A percentile compares a stretch with the other conserved stretches of the same genome.
Conservation (phyloP, 2,329 filamentous ascomycete genomes). For the Monosporascus sp. region DNA sequence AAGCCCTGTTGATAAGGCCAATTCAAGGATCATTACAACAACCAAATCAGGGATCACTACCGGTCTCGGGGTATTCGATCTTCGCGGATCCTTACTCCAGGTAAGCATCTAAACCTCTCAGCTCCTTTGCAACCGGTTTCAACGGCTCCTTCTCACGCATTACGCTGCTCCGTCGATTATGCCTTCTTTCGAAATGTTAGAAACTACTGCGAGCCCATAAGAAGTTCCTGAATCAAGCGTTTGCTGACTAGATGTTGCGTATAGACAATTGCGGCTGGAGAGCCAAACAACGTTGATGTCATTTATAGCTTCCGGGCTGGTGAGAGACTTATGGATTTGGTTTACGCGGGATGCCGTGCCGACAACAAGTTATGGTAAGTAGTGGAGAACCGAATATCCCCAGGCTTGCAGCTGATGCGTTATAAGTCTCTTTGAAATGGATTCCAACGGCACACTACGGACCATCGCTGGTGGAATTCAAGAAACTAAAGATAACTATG, state of each 20-base stretch:
- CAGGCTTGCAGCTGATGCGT: neutral
- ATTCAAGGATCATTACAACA: constrained; percentile 47
- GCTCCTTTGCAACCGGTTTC: too few species aligned
- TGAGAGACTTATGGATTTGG: constrained; percentile 39
- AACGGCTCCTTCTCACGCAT: too few species aligned
- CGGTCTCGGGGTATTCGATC: constrained; percentile 44
- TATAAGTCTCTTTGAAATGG: constrained; percentile 43
- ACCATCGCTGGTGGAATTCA: constrained; percentile 41
- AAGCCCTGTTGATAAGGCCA: constrained; percentile 31
- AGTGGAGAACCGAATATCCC: neutral
- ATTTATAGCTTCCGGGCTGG: constrained; percentile 44
- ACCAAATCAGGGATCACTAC: constrained; percentile 45
- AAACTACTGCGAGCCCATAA: too few species aligned
- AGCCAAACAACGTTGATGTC: constrained; percentile 51
- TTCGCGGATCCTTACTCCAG: constrained; percentile 42
- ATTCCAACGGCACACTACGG: constrained; percentile 37
- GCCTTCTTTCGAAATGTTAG: too few species aligned
- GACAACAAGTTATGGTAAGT: constrained; percentile 49
- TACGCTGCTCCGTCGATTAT: too few species aligned
- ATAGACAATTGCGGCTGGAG: constrained; percentile 32
- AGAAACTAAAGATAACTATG: constrained; percentile 38
- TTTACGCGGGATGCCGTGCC: constrained; percentile 44
- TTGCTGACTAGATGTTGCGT: too few species aligned
- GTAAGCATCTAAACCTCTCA: too few species aligned
- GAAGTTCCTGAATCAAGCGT: too few species aligned